These are phyloP conservation scores for Apiotrichum mycotoxinovorans DNA, from an alignment of 1,284 basidiomycete species.

Conservation along the genomic window DNA sequence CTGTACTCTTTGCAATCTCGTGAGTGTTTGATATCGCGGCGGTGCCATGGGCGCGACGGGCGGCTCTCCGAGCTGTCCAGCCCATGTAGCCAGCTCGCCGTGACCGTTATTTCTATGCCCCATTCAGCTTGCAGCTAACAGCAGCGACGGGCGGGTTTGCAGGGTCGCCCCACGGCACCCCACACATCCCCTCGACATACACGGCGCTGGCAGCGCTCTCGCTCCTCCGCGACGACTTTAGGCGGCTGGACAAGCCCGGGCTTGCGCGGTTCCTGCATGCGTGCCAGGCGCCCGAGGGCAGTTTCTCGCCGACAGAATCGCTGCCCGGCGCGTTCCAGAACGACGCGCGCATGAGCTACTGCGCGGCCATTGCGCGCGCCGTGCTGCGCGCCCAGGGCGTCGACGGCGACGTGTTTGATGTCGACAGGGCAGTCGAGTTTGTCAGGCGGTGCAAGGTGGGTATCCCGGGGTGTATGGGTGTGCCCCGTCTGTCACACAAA, in stretches of 20 bases:
- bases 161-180: conserved; percentile 66
- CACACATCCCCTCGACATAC: conserved; percentile 87
- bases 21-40: too few relatives aligned
- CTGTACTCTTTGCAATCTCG: conserved; percentile 76
- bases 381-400: conserved; percentile 63
- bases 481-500: too few relatives aligned
- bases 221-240: conserved; percentile 76
- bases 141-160: conserved; percentile 67
- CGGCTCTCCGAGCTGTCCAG: too few relatives aligned
- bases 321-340: conserved; percentile 38
- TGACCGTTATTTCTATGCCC: too few relatives aligned
- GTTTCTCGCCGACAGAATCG: conserved; percentile 67
- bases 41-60: too few relatives aligned
- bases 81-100: too few relatives aligned
- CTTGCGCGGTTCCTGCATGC: conserved; percentile 61
- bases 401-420: conserved; percentile 61
- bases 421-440: conserved; percentile 48
- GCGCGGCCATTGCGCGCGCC: conserved; percentile 59
- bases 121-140: too few relatives aligned
- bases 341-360: conserved; percentile 70
- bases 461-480: not conserved
- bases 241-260: conserved; percentile 61
- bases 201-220: conserved; percentile 75
- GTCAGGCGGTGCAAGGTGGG: conserved; percentile 62
- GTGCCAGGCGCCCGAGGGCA: conserved; percentile 77